These are phyloP conservation scores for Hirsutella rhossiliensis DNA, from an alignment of 2,329 filamentous ascomycete species.

Conservation along the genomic window DNA sequence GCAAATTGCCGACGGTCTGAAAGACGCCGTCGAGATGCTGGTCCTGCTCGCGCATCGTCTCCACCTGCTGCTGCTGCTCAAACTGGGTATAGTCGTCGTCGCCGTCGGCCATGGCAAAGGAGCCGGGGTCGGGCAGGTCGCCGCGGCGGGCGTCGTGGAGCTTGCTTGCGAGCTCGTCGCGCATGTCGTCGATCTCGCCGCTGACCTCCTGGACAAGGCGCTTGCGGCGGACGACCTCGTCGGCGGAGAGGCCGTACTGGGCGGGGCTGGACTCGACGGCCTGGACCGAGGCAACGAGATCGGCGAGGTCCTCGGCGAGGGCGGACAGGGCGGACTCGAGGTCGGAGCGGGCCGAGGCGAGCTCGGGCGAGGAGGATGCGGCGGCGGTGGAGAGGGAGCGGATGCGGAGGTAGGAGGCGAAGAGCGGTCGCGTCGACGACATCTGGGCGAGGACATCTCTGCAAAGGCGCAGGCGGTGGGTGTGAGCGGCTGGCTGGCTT, in stretches of 20 bases:
- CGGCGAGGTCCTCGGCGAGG: conserved; percentile 72
- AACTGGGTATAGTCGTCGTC: conserved; percentile 62
- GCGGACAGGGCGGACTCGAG: conserved; percentile 53
- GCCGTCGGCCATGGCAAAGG: conserved; percentile 40
- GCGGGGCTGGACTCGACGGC: conserved; percentile 82
- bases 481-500: neutral
- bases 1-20: conserved; percentile 79
- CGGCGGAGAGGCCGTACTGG: conserved; percentile 70
- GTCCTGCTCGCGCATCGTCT: conserved; percentile 93
- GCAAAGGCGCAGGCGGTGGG: conserved; percentile 1
- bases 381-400: conserved; percentile 66
- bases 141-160: conserved; percentile 22
- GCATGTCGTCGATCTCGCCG: conserved; percentile 81
- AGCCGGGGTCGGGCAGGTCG: conserved; percentile 41
- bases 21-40: conserved; percentile 87
- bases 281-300: conserved; percentile 76
- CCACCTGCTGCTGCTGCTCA: conserved; percentile 80
- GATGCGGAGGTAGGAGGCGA: conserved; percentile 92
- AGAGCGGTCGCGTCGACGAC: conserved; percentile 69
- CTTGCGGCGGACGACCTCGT: conserved; percentile 71
- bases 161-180: conserved; percentile 59
- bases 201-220: conserved; percentile 83
- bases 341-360: conserved; percentile 63
- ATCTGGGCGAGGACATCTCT: conserved; percentile 86
- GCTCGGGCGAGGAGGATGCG: conserved; percentile 68